Evolutionary conservation across 306 rosid genomes (phyloP).

Genomic region (Vigna mungo): DNA sequence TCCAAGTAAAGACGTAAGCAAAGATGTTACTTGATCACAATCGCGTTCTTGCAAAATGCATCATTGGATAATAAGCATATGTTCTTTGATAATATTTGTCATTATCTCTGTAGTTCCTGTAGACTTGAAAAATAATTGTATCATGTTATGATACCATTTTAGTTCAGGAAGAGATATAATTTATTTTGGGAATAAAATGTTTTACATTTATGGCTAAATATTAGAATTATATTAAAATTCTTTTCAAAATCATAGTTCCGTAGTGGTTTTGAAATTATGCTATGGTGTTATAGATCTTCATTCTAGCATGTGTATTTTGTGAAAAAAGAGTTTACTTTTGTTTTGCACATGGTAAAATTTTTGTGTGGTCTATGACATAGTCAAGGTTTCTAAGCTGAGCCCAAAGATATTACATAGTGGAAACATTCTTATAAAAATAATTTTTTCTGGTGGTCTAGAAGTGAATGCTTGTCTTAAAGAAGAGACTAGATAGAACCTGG

Average conservation of each 20-base stretch:
- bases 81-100: conserved; percentile 12
- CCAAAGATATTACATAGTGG: background rate
- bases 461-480: background rate
- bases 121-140: conserved; percentile 18
- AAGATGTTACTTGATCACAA: conserved; percentile 10
- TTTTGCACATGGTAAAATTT: background rate
- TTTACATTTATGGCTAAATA: conserved; percentile 7
- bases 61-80: conserved; percentile 1
- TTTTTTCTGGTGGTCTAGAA: background rate
- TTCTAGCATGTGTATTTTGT: conserved; percentile 2
- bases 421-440: background rate
- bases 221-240: conserved; percentile 4
- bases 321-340: background rate
- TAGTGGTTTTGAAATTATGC: conserved; percentile 10
- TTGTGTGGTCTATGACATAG: background rate
- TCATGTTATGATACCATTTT: background rate
- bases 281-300: conserved; percentile 5
- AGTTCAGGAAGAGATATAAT: conserved; percentile 11
- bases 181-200: background rate
- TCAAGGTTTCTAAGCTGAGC: conserved; percentile 6
- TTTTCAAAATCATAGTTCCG: conserved; percentile 13
- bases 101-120: background rate
- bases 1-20: background rate
- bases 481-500: background rate
- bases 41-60: conserved; percentile 2